Base-by-base conservation (phyloP, 2,329 filamentous ascomycete genomes). In the Penicillium capsulatum region DNA sequence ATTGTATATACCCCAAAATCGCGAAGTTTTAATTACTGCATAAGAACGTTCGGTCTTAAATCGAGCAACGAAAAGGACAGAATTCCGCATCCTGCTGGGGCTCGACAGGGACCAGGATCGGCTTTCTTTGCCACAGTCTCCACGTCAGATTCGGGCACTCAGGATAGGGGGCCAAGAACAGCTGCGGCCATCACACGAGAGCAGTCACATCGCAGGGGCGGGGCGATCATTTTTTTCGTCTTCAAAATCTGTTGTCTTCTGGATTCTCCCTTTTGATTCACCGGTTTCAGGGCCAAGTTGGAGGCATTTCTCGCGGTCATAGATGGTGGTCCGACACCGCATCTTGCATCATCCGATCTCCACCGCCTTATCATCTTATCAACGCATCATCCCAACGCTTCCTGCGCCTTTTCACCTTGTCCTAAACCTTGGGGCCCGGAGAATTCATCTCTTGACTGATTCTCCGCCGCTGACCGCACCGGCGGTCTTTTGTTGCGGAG, bases 401-500 rank as follows among this genome's bases (percentile, higher is more conserved):
- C 28, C 17, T 15, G 26, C 37, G 31, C 40, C 17, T 19, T 20
- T 34, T 22, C 31, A 31, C 29, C 19, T 42, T 35, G 9, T 24
- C 11, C 2, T 28, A 7, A 15, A 15, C 17, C 22, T 7, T 20
- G 4, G n/a, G 11, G 8, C 16, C n/a, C 24, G 9, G 3, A 34
- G 1, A 11, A 30, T 27, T 14, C 15, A 5, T 27, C 34, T 24
- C 16, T 31, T 7, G 20, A 38, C 30, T 33, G 38, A 34, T n/a
- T 24, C 27, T 41, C 37, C 24, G 24, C 36, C 36, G 13, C 31
- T 43, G 44, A 38, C 38, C 40, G 42, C 45, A 29, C 20, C 14
- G 24, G 34, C 40, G 39, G 44, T 48, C 29, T 39, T 29, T 37
- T 39, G 26, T 46, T 45, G 51, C 51, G 50, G 53, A 47, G 47